These are phyloP conservation scores for Candida germanica DNA, from an alignment of 805 yeast genomes.

Conservation along the genomic window DNA sequence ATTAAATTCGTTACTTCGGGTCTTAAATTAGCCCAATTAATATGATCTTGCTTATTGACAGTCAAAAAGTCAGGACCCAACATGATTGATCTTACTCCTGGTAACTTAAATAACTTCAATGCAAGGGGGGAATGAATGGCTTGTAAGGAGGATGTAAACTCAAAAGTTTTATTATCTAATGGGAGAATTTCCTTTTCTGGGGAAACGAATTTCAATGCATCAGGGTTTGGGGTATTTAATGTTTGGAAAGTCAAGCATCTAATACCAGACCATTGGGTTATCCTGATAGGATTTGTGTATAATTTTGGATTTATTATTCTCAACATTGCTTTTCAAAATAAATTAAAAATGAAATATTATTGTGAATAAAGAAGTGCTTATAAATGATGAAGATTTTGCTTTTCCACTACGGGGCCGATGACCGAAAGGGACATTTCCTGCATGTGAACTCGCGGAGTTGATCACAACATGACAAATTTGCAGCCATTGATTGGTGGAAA, in stretches of 20 bases:
- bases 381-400: background rate
- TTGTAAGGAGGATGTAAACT: constrained; percentile 50
- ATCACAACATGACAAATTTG: background rate
- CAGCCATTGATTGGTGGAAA: background rate
- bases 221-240: constrained; percentile 67
- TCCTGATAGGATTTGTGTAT: no score
- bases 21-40: constrained; percentile 55
- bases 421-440: background rate
- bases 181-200: constrained; percentile 48
- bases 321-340: no score
- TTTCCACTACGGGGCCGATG: constrained; percentile 6
- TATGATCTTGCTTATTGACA: constrained; percentile 59
- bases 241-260: constrained; percentile 41
- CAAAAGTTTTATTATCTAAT: constrained; percentile 45
- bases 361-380: no score
- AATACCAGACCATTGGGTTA: no score
- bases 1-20: constrained; percentile 66
- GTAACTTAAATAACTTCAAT: constrained; percentile 50
- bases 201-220: constrained; percentile 66
- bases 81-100: constrained; percentile 69
- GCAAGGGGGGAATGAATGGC: constrained; percentile 66
- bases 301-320: no score
- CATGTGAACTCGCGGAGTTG: background rate
- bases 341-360: no score
- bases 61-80: constrained; percentile 74